These are phyloP conservation scores for Apiotrichum laibachii DNA, from an alignment of 1,284 basidiomycete species.

Conservation along the genomic window DNA sequence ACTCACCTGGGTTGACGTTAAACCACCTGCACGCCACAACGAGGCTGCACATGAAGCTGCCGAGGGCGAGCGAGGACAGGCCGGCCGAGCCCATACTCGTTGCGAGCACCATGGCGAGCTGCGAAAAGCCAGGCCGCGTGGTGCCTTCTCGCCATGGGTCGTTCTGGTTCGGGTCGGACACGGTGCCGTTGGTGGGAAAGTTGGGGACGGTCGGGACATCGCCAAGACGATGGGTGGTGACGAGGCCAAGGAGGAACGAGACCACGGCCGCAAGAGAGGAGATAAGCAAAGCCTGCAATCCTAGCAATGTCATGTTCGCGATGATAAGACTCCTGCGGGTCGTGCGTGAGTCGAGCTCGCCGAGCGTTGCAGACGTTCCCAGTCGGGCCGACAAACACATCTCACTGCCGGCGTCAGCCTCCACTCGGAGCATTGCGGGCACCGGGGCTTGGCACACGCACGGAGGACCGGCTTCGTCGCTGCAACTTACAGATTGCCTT, in stretches of 20 bases:
- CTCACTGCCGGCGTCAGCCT: slow-evolving; percentile 44
- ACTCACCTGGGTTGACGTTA: slow-evolving; percentile 76
- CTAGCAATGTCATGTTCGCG: slow-evolving; percentile 82
- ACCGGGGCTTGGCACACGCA: no score
- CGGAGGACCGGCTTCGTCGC: no score
- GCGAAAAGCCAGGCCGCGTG: slow-evolving; percentile 50
- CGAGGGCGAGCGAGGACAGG: slow-evolving; percentile 73
- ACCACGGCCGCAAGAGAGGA: slow-evolving; percentile 80
- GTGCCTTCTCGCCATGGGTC: slow-evolving; percentile 47
- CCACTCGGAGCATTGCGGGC: background rate
- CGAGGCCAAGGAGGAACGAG: slow-evolving; percentile 68
- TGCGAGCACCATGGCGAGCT: slow-evolving; percentile 77
- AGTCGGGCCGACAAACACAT: slow-evolving; percentile 49
- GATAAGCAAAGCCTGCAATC: slow-evolving; percentile 89
- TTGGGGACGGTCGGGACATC: slow-evolving; percentile 25
- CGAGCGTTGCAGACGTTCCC: slow-evolving; percentile 62
- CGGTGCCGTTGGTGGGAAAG: slow-evolving; percentile 11
- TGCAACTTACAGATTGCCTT: slow-evolving; percentile 86
- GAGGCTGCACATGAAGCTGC: slow-evolving; percentile 87
- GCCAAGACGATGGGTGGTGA: slow-evolving; percentile 57
- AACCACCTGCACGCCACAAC: slow-evolving; percentile 74
- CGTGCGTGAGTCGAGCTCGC: slow-evolving; percentile 74
- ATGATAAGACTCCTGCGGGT: slow-evolving; percentile 67
- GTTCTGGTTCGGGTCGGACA: slow-evolving; percentile 16
- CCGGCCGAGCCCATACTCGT: slow-evolving; percentile 86